Conservation (phyloP, 345 rosid genomes). For the Triadica sebifera region DNA sequence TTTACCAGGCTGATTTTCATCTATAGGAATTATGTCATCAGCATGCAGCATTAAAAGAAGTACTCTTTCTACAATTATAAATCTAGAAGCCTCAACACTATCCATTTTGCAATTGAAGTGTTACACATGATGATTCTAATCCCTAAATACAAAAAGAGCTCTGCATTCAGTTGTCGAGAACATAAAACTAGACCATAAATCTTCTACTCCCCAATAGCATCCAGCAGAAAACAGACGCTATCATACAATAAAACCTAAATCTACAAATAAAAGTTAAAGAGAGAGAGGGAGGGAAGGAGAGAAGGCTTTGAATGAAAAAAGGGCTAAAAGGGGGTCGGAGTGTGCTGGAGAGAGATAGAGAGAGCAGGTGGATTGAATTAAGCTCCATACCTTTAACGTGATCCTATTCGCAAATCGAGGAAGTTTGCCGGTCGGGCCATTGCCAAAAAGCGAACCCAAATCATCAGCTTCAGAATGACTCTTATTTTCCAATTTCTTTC, state of each 20-base stretch:
- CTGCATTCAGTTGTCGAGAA: not conserved
- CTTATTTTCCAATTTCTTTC: conserved; percentile 35
- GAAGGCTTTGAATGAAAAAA: not conserved
- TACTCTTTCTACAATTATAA: not conserved
- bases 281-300: not conserved
- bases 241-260: not conserved
- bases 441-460: conserved; percentile 76
- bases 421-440: conserved; percentile 67
- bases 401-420: conserved; percentile 86
- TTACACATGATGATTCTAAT: not conserved
- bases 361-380: not conserved
- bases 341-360: not conserved
- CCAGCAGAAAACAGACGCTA: not conserved
- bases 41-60: not conserved
- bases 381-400: conserved; percentile 60
- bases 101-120: not conserved
- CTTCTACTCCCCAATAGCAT: not conserved
- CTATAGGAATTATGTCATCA: not conserved
- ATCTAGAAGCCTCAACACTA: not conserved
- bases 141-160: not conserved
- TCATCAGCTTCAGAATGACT: conserved; percentile 50
- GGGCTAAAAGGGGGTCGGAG: not conserved
- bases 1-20: not conserved
- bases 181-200: conserved; percentile 35
- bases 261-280: not conserved